Evolutionary conservation across 2,329 filamentous ascomycete species (phyloP).

Genomic region (Fusarium pseudonygamai): DNA sequence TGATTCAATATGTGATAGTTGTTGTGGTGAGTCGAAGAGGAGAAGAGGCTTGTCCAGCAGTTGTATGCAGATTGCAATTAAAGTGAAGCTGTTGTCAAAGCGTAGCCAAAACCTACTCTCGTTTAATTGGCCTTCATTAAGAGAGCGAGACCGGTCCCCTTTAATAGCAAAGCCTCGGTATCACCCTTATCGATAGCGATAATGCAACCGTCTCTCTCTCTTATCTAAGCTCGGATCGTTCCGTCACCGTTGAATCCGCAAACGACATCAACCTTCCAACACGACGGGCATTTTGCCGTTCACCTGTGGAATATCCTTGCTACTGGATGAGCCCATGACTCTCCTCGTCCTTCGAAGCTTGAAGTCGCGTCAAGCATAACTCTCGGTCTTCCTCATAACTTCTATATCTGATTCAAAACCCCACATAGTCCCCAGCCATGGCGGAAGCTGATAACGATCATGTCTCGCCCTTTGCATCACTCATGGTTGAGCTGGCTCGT

Average conservation of each 20-base stretch:
- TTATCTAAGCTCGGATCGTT: slow-evolving; percentile 26
- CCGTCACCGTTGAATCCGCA: slow-evolving; percentile 27
- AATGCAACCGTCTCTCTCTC: neutral
- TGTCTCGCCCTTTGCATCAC: slow-evolving; percentile 58
- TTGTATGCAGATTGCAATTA: neutral
- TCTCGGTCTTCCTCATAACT: neutral
- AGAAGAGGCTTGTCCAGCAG: neutral
- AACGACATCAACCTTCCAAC: slow-evolving; percentile 31
- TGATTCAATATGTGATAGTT: neutral
- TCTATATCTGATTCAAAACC: neutral
- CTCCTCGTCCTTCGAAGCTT: neutral
- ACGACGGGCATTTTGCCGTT: slow-evolving; percentile 15
- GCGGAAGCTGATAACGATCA: slow-evolving; percentile 48
- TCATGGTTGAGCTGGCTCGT: slow-evolving; percentile 79
- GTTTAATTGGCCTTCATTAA: neutral
- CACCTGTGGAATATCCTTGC: neutral
- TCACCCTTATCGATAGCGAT: slow-evolving; percentile 39
- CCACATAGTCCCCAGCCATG: slow-evolving; percentile 40
- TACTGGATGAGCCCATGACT: neutral
- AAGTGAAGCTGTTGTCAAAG: neutral
- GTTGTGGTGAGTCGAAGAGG: neutral
- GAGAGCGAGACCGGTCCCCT: slow-evolving; percentile 13
- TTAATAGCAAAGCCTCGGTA: slow-evolving; percentile 31
- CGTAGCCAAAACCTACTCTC: neutral
- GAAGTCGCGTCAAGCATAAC: neutral